Conservation (phyloP, 202 grass and related monocot species). For the Brachypodium distachyon region DNA sequence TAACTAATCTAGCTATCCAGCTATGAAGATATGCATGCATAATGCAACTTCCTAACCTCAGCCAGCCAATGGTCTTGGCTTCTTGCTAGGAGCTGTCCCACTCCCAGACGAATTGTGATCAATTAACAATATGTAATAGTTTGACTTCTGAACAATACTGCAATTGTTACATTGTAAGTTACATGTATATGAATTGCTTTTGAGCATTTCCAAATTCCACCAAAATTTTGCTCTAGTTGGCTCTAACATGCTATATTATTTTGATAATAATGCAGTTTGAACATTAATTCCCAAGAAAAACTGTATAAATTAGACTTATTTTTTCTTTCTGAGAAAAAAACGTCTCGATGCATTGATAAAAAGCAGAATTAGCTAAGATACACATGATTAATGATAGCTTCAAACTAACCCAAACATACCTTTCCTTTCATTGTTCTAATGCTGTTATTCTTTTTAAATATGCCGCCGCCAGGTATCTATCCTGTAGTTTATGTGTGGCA, state of each 20-base stretch:
- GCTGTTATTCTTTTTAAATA: not conserved
- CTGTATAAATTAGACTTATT: too few species aligned
- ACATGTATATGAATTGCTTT: not conserved
- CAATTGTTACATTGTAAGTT: not conserved
- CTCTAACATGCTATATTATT: not conserved
- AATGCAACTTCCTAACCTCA: not conserved
- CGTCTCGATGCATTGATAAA: too few species aligned
- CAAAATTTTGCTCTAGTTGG: not conserved
- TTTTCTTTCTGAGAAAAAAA: too few species aligned
- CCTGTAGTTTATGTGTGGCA: not conserved
- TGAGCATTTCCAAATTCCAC: not conserved
- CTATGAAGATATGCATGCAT: not conserved
- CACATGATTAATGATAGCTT: not conserved
- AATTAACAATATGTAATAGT: not conserved
- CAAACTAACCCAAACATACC: not conserved
- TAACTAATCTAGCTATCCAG: not conserved
- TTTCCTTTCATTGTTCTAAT: not conserved
- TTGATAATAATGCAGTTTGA: not conserved
- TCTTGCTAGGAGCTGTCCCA: not conserved
- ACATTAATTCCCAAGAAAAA: not conserved
- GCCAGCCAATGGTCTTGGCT: not conserved
- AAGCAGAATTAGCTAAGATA: too few species aligned
- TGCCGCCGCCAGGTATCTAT: slow-evolving; percentile 12
- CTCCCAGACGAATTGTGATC: not conserved
- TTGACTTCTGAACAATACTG: not conserved